Evolutionary conservation across 192 early-diverging fungal species (phyloP), one percentile per base, ranked within the genome.

Genomic region (Lobosporangium transversale): DNA sequence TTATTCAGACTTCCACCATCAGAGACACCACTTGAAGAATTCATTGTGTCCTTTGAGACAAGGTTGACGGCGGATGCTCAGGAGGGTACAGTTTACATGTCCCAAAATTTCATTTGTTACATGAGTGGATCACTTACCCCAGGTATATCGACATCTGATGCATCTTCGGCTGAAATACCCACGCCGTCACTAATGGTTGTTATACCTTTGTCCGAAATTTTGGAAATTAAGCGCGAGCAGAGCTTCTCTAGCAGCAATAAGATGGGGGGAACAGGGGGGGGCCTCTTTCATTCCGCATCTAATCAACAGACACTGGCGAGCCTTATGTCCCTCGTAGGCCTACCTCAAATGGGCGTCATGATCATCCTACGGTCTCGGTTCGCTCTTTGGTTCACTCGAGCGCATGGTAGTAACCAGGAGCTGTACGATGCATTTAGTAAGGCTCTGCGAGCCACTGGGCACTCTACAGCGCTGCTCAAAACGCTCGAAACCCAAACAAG

Each of bases 41-140:
- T 62, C 12, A 20, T 33, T 44, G 59, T 37, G 8, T 31, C 63
- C 2, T 31, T 76, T 21, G 73, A 76, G 47, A 67, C 73, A 49
- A 76, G 54, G 32, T 37, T 47, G 1, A 21, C 67, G 2, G 35
- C 37, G 0, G 73, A 66, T 44, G 40, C 59, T 14, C 53, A 66
- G 8, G 42, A 32, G 5, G 73, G 73, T 10, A 62, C 47, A 3
- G 14, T 76, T 1, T 67, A 32, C 29, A 17, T 76, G 0, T 76
- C 73, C 14, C 45, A 58, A 23, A 49, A 53, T 21, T 76, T 76
- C 40, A 60, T 76, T 20, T 76, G 73, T 21, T 76, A 76, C 31
- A 52, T 56, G 20, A 55, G 64, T 2, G 62, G 69, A 11, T 52
- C 58, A n/a, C 40, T 23, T 17, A 15, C 59, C 2, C 21, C 54